phyloP scores from a whole-genome alignment of 306 rosid species.

The Pyrus bretschneideri region DNA sequence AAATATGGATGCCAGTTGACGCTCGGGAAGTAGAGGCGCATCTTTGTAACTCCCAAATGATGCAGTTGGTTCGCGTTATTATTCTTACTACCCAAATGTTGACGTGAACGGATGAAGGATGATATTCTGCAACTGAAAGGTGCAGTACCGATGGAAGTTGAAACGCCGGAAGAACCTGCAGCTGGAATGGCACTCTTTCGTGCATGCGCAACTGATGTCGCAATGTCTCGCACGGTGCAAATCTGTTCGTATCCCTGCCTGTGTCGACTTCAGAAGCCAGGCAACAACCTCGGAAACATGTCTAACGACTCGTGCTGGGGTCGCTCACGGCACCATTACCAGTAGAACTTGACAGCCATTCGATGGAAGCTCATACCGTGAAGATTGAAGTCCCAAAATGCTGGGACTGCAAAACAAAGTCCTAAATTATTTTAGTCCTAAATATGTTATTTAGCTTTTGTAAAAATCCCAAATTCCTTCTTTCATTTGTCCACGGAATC shows the following conservation, averaged over 20 bases:
- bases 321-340: slow-evolving; percentile 31
- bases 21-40: slow-evolving; percentile 64
- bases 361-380: slow-evolving; percentile 69
- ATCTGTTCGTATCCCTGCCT: slow-evolving; percentile 36
- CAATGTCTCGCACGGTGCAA: slow-evolving; percentile 38
- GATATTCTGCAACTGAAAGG: slow-evolving; percentile 74
- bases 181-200: slow-evolving; percentile 46
- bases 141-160: slow-evolving; percentile 61
- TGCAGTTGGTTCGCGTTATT: slow-evolving; percentile 63
- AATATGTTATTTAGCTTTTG: too few species aligned
- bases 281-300: slow-evolving; percentile 32
- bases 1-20: slow-evolving; percentile 60
- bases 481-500: too few species aligned
- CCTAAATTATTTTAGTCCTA: slow-evolving; percentile 36
- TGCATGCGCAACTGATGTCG: slow-evolving; percentile 39
- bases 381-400: slow-evolving; percentile 45
- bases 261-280: slow-evolving; percentile 20
- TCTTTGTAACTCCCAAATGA: slow-evolving; percentile 27
- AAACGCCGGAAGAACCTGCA: slow-evolving; percentile 70
- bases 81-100: slow-evolving; percentile 56
- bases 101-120: slow-evolving; percentile 74
- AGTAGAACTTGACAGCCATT: slow-evolving; percentile 40
- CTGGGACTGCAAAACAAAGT: slow-evolving; percentile 30
- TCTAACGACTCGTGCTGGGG: slow-evolving; percentile 20
- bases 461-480: too few species aligned